These are phyloP conservation scores for Deuterostichococcus epilithicus DNA, from an alignment of 139 green algal species.

Conservation along the genomic window DNA sequence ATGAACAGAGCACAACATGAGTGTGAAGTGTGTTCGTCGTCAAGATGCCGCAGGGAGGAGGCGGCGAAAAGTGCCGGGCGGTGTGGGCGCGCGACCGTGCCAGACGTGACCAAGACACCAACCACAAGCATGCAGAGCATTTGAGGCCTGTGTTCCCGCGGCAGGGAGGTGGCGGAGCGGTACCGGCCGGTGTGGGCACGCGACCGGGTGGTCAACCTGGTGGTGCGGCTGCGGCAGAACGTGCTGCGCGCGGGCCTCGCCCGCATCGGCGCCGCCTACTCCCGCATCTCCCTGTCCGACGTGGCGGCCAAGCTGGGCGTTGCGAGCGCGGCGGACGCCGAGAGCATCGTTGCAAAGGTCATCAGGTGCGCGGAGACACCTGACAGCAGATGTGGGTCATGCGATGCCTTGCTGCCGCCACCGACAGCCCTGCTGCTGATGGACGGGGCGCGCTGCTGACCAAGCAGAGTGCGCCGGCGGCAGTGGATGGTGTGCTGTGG, in stretches of 20 bases:
- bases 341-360: conserved; percentile 93
- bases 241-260: conserved; percentile 93
- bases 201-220: conserved; percentile 82
- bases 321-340: conserved; percentile 72
- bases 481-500: too few relatives aligned
- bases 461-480: too few relatives aligned
- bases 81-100: too few relatives aligned
- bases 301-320: conserved; percentile 82
- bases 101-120: too few relatives aligned
- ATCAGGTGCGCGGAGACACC: conserved; percentile 45
- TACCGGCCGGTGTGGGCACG: conserved; percentile 59
- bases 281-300: conserved; percentile 84
- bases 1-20: too few relatives aligned
- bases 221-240: conserved; percentile 91
- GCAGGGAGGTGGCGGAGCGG: conserved; percentile 43
- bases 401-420: background rate
- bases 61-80: too few relatives aligned
- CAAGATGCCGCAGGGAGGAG: too few relatives aligned
- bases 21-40: too few relatives aligned
- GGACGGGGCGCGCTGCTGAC: too few relatives aligned
- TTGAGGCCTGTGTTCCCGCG: too few relatives aligned
- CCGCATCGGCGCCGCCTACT: conserved; percentile 93
- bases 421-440: background rate
- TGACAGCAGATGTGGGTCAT: background rate
- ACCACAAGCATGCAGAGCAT: too few relatives aligned